These are phyloP conservation scores for Candida incommunis DNA, from an alignment of 805 yeast genomes.

Conservation along the genomic window DNA sequence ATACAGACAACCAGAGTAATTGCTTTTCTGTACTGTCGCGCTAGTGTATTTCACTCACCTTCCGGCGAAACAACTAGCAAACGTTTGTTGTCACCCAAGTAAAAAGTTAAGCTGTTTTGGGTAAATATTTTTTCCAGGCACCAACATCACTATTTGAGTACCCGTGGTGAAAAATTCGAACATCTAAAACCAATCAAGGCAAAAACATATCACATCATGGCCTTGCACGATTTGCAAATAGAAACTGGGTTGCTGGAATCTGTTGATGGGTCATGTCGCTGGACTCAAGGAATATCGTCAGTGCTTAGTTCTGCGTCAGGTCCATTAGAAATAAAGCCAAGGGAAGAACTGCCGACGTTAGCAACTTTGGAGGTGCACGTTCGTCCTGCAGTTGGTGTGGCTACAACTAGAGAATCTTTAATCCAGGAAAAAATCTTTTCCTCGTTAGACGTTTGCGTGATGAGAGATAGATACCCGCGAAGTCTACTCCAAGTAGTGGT, in stretches of 20 bases:
- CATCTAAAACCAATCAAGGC: too few relatives aligned
- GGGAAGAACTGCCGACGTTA: conserved; percentile 72
- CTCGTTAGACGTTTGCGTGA: conserved; percentile 45
- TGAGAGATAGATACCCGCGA: conserved; percentile 59
- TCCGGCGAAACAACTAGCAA: too few relatives aligned
- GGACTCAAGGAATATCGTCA: background rate
- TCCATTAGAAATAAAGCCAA: conserved; percentile 70
- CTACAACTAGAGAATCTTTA: conserved; percentile 58
- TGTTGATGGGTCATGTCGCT: background rate
- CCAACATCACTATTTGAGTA: too few relatives aligned
- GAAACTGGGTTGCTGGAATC: background rate
- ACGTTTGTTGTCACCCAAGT: too few relatives aligned
- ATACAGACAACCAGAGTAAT: too few relatives aligned
- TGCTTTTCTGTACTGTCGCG: too few relatives aligned
- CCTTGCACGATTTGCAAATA: too few relatives aligned
- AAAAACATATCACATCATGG: too few relatives aligned
- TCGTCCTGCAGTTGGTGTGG: conserved; percentile 63
- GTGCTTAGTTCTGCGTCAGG: conserved; percentile 75
- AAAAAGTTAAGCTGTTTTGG: too few relatives aligned
- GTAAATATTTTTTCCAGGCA: too few relatives aligned
- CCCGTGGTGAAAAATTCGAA: too few relatives aligned
- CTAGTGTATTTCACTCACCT: too few relatives aligned
- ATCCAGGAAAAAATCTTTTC: conserved; percentile 58
- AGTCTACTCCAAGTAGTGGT: conserved; percentile 58
- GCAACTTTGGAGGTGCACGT: conserved; percentile 68